phyloP scores from a whole-genome alignment of 2,329 filamentous ascomycete species.

The Pseudocercospora vitis region DNA sequence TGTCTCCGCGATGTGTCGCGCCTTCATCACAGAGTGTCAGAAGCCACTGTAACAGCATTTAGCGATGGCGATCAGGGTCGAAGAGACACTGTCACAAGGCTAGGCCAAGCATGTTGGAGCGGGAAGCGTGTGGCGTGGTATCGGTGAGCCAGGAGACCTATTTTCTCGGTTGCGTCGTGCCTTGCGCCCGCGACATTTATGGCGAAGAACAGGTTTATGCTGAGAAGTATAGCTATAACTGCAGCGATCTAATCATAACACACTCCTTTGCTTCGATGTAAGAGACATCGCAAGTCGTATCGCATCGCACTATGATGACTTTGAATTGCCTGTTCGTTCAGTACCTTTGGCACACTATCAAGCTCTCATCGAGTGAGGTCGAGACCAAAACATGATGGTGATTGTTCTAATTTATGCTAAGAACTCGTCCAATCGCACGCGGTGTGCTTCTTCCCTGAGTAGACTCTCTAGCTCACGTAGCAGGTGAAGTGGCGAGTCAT shows the following conservation, averaged over 20 bases:
- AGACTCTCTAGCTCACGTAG: neutral
- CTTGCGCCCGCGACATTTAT: constrained; percentile 6
- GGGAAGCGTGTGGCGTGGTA: neutral
- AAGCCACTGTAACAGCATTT: too few species aligned
- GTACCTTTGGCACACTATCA: too few species aligned
- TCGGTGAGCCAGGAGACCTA: constrained; percentile 1
- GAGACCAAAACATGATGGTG: too few species aligned
- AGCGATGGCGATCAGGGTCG: constrained; percentile 27
- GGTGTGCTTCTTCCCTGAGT: too few species aligned
- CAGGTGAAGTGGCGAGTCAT: constrained; percentile 1
- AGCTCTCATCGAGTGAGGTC: too few species aligned
- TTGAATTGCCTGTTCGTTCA: too few species aligned
- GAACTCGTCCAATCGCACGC: too few species aligned
- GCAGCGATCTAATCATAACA: constrained; percentile 16
- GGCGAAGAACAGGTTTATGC: constrained; percentile 10
- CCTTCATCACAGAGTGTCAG: constrained; percentile 14
- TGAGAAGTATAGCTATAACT: constrained; percentile 17
- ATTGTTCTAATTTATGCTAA: too few species aligned
- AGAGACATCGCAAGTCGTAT: too few species aligned
- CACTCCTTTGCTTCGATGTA: constrained; percentile 16
- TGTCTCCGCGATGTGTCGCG: neutral
- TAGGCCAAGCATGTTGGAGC: neutral
- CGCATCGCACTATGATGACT: constrained; percentile 8
- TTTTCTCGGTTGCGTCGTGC: constrained; percentile 17
- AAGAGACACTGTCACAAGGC: neutral